Conservation (phyloP, 306 rosid genomes). For the Castanopsis chinensis region DNA sequence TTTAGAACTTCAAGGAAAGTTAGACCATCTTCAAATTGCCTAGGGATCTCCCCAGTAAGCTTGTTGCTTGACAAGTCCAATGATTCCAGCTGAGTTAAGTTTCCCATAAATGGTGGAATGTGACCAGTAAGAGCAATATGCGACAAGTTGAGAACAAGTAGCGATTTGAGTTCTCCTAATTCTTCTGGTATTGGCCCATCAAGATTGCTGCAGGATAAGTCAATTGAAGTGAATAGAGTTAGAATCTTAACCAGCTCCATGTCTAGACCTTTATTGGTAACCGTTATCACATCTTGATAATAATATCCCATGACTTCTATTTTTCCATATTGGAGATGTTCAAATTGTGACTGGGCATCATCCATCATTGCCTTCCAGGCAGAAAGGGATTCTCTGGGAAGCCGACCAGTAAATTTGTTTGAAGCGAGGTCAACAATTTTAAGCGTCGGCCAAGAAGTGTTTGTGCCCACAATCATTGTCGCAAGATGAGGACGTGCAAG, state of each 20-base stretch:
- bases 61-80: constrained; percentile 39
- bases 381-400: background rate
- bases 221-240: constrained; percentile 33
- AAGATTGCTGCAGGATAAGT: constrained; percentile 30
- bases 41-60: constrained; percentile 25
- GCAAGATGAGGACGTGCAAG: constrained; percentile 30
- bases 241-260: constrained; percentile 25
- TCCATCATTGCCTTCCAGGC: constrained; percentile 19
- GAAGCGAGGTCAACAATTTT: constrained; percentile 40
- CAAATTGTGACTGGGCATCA: too few species aligned
- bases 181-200: constrained; percentile 22
- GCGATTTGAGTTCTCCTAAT: constrained; percentile 11
- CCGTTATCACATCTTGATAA: constrained; percentile 31
- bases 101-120: constrained; percentile 27
- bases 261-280: constrained; percentile 31
- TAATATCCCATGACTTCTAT: too few species aligned
- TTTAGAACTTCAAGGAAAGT: constrained; percentile 27
- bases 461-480: constrained; percentile 14
- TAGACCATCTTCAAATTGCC: background rate
- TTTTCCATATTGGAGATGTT: constrained; percentile 12
- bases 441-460: constrained; percentile 27
- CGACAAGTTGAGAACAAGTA: constrained; percentile 39
- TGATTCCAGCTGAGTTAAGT: constrained; percentile 29
- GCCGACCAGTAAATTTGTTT: background rate
- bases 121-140: constrained; percentile 11